phyloP scores from a whole-genome alignment of 2,329 filamentous ascomycete genomes.

The Fusarium fujikuroi region DNA sequence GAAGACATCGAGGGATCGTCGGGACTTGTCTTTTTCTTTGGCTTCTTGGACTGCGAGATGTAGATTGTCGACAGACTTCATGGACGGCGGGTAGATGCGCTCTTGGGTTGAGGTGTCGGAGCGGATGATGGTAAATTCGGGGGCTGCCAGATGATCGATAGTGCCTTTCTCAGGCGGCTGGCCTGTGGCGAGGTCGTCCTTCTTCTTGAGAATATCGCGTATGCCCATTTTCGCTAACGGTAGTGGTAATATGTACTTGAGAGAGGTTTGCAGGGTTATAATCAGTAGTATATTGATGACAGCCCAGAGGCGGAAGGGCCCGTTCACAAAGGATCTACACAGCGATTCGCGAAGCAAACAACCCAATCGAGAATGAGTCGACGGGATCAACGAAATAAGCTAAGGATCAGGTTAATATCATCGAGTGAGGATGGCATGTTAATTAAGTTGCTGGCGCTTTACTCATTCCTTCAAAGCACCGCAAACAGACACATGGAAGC shows the following conservation, averaged over 20 bases:
- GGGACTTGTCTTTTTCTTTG: constrained; percentile 48
- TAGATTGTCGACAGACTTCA: constrained; percentile 45
- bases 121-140: constrained; percentile 85
- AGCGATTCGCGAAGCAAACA: constrained; percentile 19
- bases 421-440: background rate
- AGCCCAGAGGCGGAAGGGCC: constrained; percentile 10
- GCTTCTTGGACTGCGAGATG: constrained; percentile 47
- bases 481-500: constrained; percentile 23
- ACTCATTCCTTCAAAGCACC: constrained; percentile 24
- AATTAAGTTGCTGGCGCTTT: background rate
- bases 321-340: constrained; percentile 26
- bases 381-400: background rate
- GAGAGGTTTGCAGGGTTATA: background rate
- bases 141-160: constrained; percentile 54
- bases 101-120: constrained; percentile 86
- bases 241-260: background rate
- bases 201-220: constrained; percentile 65
- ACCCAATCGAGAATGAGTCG: background rate
- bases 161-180: constrained; percentile 52
- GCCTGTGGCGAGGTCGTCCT: constrained; percentile 56
- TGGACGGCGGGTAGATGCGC: constrained; percentile 74
- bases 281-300: constrained; percentile 3
- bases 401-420: background rate
- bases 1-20: constrained; percentile 60
- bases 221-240: constrained; percentile 56